These are phyloP conservation scores for Mycothermus thermophilus DNA, from an alignment of 495 filamentous ascomycete genomes.

Conservation along the genomic window DNA sequence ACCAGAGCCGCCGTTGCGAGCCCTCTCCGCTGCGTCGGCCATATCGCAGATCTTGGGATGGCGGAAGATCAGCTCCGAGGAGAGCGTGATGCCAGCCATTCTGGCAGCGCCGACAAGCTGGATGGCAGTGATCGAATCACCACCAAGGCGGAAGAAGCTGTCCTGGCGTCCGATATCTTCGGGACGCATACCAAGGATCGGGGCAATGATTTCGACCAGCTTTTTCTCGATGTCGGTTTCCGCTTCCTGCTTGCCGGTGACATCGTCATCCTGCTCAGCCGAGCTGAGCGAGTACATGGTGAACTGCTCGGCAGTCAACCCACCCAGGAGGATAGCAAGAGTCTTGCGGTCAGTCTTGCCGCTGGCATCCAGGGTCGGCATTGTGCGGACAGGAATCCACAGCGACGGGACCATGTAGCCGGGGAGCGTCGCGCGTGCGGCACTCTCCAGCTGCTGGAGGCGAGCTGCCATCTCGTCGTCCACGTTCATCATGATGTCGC, in stretches of 20 bases:
- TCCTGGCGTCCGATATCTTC: conserved; percentile 36
- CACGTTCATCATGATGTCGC: conserved; percentile 8
- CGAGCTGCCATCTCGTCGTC: conserved; percentile 1
- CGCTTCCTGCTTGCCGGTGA: neutral
- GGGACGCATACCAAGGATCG: conserved; percentile 12
- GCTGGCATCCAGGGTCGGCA: conserved; percentile 39
- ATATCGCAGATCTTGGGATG: conserved; percentile 16
- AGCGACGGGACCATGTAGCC: conserved; percentile 43
- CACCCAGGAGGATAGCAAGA: conserved; percentile 1
- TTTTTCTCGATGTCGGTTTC: conserved; percentile 14
- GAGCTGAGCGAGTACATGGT: no score
- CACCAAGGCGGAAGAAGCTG: conserved; percentile 44
- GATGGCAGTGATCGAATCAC: conserved; percentile 39
- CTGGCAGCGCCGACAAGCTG: conserved; percentile 29
- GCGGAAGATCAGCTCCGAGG: conserved; percentile 28
- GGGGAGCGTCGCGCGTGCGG: conserved; percentile 4
- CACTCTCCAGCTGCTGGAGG: neutral
- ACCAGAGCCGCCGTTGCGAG: neutral
- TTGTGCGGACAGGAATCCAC: conserved; percentile 34
- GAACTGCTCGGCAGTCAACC: conserved; percentile 9
- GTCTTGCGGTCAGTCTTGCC: conserved; percentile 35
- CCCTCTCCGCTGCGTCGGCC: conserved; percentile 1
- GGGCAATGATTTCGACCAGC: conserved; percentile 20
- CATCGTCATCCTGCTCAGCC: neutral
- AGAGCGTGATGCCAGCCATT: conserved; percentile 14